These are phyloP conservation scores for Linnemannia zychae DNA, from an alignment of 192 early-diverging fungal species.

Conservation along the genomic window DNA sequence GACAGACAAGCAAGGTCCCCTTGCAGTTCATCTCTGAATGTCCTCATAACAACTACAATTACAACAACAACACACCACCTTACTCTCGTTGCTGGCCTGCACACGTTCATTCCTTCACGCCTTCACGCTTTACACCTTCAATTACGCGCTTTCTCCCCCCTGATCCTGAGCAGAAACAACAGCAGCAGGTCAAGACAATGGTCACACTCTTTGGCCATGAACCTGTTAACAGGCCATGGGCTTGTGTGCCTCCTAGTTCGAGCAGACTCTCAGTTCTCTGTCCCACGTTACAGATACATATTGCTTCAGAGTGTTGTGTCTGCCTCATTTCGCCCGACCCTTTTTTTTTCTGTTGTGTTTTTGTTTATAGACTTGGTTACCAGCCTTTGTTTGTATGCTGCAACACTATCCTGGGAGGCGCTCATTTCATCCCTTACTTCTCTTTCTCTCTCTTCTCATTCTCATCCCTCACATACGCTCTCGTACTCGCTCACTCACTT, in stretches of 20 bases:
- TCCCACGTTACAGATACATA: background rate
- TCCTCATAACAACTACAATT: background rate
- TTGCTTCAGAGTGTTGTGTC: background rate
- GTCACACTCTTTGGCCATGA: background rate
- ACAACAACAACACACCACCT: background rate
- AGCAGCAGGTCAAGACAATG: background rate
- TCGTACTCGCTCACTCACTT: background rate
- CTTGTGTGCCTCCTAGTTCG: constrained; percentile 9
- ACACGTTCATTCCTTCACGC: background rate
- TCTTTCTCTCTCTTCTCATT: background rate
- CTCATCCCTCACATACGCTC: background rate
- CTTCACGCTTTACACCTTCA: background rate
- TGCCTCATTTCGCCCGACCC: background rate
- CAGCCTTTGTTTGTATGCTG: background rate
- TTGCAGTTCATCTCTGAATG: constrained; percentile 17
- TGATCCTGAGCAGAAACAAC: background rate
- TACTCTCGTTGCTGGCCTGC: background rate
- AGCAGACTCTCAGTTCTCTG: constrained; percentile 7
- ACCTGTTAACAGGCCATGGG: background rate
- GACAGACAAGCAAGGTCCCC: background rate
- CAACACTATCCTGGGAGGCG: background rate
- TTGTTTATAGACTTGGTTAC: background rate
- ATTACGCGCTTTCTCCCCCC: background rate
- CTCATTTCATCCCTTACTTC: background rate
- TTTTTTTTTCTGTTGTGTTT: background rate